A percentile compares a stretch with the other conserved stretches of the same genome.
Conservation (phyloP, 805 yeast species). For the Candida maltosa region DNA sequence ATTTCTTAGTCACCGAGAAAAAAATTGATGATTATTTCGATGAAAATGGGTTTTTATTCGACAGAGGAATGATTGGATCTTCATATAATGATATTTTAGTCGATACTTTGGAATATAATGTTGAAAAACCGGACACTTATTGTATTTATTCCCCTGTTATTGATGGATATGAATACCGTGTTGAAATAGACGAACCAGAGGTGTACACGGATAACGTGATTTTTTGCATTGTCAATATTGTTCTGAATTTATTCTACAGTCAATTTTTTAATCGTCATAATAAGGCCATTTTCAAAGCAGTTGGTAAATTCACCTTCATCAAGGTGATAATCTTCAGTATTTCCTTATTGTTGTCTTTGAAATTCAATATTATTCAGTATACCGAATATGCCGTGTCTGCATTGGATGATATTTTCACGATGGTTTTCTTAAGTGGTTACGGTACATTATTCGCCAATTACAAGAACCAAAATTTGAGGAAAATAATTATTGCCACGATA, state of each 20-base stretch:
- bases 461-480: not conserved
- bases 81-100: not conserved
- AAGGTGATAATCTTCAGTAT: not conserved
- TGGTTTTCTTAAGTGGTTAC: constrained; percentile 4
- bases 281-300: not conserved
- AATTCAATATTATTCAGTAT: constrained; percentile 1
- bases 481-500: not conserved
- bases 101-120: not conserved
- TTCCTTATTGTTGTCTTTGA: not conserved
- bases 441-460: not conserved
- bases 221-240: not conserved
- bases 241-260: not conserved
- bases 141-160: constrained; percentile 2
- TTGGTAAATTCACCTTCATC: not conserved
- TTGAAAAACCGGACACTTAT: constrained; percentile 1
- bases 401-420: constrained; percentile 2
- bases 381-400: not conserved
- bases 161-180: not conserved
- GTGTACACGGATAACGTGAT: constrained; percentile 1
- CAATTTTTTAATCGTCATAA: not conserved
- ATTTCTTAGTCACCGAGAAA: not conserved
- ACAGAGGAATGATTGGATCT: not conserved
- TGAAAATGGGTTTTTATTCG: not conserved
- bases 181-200: not conserved
- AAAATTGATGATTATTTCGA: constrained; percentile 4